Evolutionary conservation across 371 early-diverging fungal genomes (phyloP).

Genomic region (Mucor indicus): DNA sequence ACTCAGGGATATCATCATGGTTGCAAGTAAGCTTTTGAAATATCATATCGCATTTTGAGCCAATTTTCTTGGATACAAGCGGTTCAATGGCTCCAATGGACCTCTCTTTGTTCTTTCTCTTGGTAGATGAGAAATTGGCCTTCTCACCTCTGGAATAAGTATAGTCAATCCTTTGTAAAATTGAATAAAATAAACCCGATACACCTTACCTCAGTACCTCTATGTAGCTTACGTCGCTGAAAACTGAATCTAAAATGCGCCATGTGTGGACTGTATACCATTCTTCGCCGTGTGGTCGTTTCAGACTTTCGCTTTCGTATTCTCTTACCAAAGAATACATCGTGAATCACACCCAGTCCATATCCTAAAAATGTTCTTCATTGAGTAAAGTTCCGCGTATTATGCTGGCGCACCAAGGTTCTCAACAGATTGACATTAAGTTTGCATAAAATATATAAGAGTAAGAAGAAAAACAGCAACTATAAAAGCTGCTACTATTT

Average conservation of each 20-base stretch:
- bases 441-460: too few relatives aligned
- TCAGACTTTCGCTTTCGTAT: slow-evolving; percentile 3
- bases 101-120: slow-evolving; percentile 7
- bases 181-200: slow-evolving; percentile 1
- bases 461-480: too few relatives aligned
- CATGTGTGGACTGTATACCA: slow-evolving; percentile 7
- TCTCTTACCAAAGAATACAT: slow-evolving; percentile 6
- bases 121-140: background rate
- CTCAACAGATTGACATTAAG: too few relatives aligned
- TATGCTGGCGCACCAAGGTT: too few relatives aligned
- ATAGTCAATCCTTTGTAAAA: background rate
- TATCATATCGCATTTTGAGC: slow-evolving; percentile 1
- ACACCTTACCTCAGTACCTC: slow-evolving; percentile 13
- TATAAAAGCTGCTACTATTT: too few relatives aligned
- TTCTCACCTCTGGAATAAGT: slow-evolving; percentile 1
- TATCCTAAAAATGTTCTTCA: slow-evolving; percentile 1
- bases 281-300: slow-evolving; percentile 5
- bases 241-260: slow-evolving; percentile 5
- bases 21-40: background rate
- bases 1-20: slow-evolving; percentile 3
- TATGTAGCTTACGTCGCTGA: slow-evolving; percentile 3
- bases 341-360: slow-evolving; percentile 4
- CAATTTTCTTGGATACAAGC: background rate
- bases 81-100: background rate
- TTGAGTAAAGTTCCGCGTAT: too few relatives aligned